Evolutionary conservation across 2,329 filamentous ascomycete species (phyloP), one percentile per base, ranked within the genome.

Genomic region (Didymella keratinophila): DNA sequence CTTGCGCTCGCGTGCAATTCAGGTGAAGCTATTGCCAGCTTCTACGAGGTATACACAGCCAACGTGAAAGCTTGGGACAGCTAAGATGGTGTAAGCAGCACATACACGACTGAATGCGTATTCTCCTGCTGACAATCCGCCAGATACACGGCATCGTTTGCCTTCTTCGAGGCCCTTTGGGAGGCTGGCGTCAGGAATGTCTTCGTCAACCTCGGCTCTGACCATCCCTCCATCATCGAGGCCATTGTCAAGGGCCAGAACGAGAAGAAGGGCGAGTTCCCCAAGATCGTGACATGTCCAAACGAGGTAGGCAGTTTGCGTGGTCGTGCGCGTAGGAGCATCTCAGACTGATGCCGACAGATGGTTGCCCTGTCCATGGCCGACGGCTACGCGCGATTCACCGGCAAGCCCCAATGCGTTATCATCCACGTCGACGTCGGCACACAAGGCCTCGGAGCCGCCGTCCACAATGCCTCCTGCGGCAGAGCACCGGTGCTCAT

Each of bases 331-430:
- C 12, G 14, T n/a, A 6, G 7, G 28, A 11, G n/a, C 32, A 39
- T 20, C 10, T 7, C 18, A 18, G 37, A 7, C 3, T 37, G 4
- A 23, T 36, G 25, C 61, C 66, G 25, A 67, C 56, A 92, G 87
- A 93, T 93, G 90, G 90, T 93, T 7, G 91, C 91, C 25, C 84
- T 94, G 68, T 93, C 90, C 58, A 91, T 92, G 88, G 91, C 91
- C 14, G 91, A 94, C 74, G 91, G 91, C 50, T 93, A 91, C 70
- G 90, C 91, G 36, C 72, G 75, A 60, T 76, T 91, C 36, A 91
- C 88, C 6, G 86, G 86, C 52, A 86, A 89, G 65, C 89, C 90
- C 0, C 90, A 93, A 76, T 89, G 86, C 59, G 90, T 93, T 12
- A 89, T 93, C 61, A 85, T 93, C 2, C 90, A 93, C 69, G 90